phyloP scores from a whole-genome alignment of 2,329 filamentous ascomycete genomes.

The Ceratocystiopsis minuta region DNA sequence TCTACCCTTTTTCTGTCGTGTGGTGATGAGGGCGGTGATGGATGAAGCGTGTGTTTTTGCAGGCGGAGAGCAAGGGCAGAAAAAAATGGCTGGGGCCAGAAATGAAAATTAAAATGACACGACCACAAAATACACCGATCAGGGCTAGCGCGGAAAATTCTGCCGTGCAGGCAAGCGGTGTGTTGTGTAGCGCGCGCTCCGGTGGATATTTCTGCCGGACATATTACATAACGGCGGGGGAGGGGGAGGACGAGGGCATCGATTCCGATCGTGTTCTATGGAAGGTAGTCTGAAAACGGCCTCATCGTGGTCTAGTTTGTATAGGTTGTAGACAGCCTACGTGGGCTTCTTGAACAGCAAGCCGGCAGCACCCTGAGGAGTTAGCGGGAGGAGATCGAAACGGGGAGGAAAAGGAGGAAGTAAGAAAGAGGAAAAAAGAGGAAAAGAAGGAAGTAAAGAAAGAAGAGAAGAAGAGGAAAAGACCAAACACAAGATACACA shows the following conservation, averaged over 20 bases:
- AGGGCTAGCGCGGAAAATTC: conserved; percentile 7
- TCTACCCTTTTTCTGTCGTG: conserved; percentile 1
- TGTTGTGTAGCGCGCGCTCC: too few species aligned
- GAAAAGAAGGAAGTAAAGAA: neutral
- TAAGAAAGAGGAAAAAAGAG: neutral
- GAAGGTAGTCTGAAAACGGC: neutral
- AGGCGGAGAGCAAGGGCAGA: neutral
- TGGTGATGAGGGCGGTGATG: conserved; percentile 8
- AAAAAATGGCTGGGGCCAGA: neutral
- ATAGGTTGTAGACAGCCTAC: too few species aligned
- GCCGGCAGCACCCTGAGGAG: too few species aligned
- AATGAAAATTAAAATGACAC: conserved; percentile 3
- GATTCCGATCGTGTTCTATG: too few species aligned
- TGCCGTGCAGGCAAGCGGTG: conserved; percentile 3
- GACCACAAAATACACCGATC: neutral
- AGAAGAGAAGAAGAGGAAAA: neutral
- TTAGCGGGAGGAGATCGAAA: too few species aligned
- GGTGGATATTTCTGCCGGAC: neutral
- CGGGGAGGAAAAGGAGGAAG: neutral
- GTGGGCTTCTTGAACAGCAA: too few species aligned
- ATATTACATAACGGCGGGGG: too few species aligned
- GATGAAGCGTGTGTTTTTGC: conserved; percentile 3
- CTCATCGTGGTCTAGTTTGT: too few species aligned
- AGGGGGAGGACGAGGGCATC: too few species aligned
- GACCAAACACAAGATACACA: neutral